These are phyloP conservation scores for Linnemannia exigua DNA, from an alignment of 192 early-diverging fungal species.

Conservation along the genomic window DNA sequence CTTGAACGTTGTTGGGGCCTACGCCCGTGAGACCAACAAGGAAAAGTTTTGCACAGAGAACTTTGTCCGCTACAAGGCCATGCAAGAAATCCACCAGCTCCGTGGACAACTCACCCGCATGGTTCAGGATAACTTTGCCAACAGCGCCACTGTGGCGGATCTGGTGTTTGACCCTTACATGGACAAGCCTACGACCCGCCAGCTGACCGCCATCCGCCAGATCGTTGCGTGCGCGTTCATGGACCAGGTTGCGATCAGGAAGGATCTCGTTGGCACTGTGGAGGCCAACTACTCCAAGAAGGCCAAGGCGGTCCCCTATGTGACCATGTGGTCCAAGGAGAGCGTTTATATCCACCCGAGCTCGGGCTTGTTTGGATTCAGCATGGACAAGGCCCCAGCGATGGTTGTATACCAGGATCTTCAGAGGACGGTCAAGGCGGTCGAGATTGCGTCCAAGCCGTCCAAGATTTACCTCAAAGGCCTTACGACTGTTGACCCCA, in stretches of 20 bases:
- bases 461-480: constrained; percentile 61
- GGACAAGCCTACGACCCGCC: constrained; percentile 61
- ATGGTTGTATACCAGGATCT: constrained; percentile 82
- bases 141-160: constrained; percentile 35
- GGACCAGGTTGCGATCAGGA: constrained; percentile 92
- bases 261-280: constrained; percentile 76
- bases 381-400: constrained; percentile 71
- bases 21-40: constrained; percentile 77
- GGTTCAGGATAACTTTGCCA: constrained; percentile 74
- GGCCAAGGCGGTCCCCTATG: constrained; percentile 67
- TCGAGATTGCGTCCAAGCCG: constrained; percentile 45
- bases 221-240: constrained; percentile 90
- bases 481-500: constrained; percentile 79
- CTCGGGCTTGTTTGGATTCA: constrained; percentile 69
- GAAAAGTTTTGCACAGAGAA: constrained; percentile 82
- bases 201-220: constrained; percentile 86
- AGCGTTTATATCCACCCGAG: constrained; percentile 83
- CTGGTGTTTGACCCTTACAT: constrained; percentile 55
- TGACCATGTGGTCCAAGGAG: constrained; percentile 81
- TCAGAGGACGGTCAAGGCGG: constrained; percentile 67
- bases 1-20: constrained; percentile 91
- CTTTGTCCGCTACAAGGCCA: constrained; percentile 82
- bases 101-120: constrained; percentile 81
- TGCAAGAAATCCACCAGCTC: constrained; percentile 84
- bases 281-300: constrained; percentile 66